Conservation (phyloP, 208 protist species). For the Trypanosoma melophagium region DNA sequence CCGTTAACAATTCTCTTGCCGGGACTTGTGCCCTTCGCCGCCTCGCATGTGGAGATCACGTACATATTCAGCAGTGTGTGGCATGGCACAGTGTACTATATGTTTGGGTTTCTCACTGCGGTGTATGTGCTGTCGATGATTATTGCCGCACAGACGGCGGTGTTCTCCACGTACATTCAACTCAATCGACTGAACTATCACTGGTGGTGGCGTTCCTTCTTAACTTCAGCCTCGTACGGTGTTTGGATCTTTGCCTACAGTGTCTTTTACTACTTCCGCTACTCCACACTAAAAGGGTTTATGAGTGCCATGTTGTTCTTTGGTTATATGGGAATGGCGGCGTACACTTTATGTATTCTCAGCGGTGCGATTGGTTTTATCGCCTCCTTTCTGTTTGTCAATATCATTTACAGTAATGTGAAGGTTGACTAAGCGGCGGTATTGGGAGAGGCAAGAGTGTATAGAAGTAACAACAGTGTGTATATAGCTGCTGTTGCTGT, state of each 20-base stretch:
- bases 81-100: slow-evolving; percentile 92
- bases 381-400: slow-evolving; percentile 54
- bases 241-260: slow-evolving; percentile 92
- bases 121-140: slow-evolving; percentile 94
- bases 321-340: slow-evolving; percentile 58
- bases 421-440: slow-evolving; percentile 43
- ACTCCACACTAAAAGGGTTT: slow-evolving; percentile 58
- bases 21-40: slow-evolving; percentile 95
- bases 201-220: slow-evolving; percentile 96
- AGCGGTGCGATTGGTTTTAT: slow-evolving; percentile 63
- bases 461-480: not conserved
- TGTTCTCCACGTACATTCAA: slow-evolving; percentile 96
- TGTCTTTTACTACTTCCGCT: slow-evolving; percentile 81
- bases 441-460: not conserved
- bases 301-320: slow-evolving; percentile 55
- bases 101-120: slow-evolving; percentile 95
- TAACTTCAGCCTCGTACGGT: slow-evolving; percentile 72
- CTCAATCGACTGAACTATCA: slow-evolving; percentile 92
- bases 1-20: slow-evolving; percentile 33
- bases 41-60: slow-evolving; percentile 96
- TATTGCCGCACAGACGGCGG: slow-evolving; percentile 91
- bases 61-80: slow-evolving; percentile 94
- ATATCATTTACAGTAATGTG: slow-evolving; percentile 46
- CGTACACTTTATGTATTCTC: slow-evolving; percentile 34
- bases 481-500: not conserved